A percentile compares a stretch with the other conserved stretches of the same genome.
These are phyloP conservation scores for Epichloe bromicola DNA, from an alignment of 2,329 filamentous ascomycete species.

Conservation along the genomic window DNA sequence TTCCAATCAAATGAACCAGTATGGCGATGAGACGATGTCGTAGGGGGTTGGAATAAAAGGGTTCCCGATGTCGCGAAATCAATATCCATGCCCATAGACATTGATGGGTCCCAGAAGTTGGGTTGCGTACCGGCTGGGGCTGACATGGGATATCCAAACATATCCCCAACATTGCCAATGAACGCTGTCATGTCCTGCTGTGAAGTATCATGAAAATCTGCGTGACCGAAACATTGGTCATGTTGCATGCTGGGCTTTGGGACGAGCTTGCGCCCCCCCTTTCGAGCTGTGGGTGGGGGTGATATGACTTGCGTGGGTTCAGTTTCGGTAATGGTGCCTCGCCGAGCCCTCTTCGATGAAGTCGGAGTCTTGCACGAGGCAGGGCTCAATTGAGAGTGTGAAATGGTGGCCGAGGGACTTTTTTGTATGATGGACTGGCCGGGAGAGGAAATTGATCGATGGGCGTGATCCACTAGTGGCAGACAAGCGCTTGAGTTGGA, in stretches of 20 bases:
- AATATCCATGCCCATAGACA: slow-evolving; percentile 44
- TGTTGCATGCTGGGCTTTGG: slow-evolving; percentile 44
- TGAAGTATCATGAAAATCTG: slow-evolving; percentile 36
- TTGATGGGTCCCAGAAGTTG: slow-evolving; percentile 45
- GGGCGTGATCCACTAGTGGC: slow-evolving; percentile 46
- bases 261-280: slow-evolving; percentile 41
- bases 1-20: slow-evolving; percentile 46
- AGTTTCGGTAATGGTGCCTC: slow-evolving; percentile 24
- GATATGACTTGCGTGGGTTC: slow-evolving; percentile 39
- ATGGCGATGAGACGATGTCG: slow-evolving; percentile 26
- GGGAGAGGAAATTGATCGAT: slow-evolving; percentile 45
- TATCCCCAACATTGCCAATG: slow-evolving; percentile 35
- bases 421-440: slow-evolving; percentile 24
- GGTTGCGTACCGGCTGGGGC: slow-evolving; percentile 36
- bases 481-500: slow-evolving; percentile 38
- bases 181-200: slow-evolving; percentile 36
- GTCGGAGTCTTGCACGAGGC: slow-evolving; percentile 11
- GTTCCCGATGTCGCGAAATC: slow-evolving; percentile 37
- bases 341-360: slow-evolving; percentile 32
- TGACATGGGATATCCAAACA: slow-evolving; percentile 50
- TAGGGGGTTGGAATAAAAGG: slow-evolving; percentile 27
- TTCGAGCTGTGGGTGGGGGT: slow-evolving; percentile 44
- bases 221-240: slow-evolving; percentile 40
- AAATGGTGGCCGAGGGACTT: slow-evolving; percentile 16
- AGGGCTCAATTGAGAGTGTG: slow-evolving; percentile 15